phyloP scores from a whole-genome alignment of 768 basidiomycete genomes.

The Chalciporus piperatus region DNA sequence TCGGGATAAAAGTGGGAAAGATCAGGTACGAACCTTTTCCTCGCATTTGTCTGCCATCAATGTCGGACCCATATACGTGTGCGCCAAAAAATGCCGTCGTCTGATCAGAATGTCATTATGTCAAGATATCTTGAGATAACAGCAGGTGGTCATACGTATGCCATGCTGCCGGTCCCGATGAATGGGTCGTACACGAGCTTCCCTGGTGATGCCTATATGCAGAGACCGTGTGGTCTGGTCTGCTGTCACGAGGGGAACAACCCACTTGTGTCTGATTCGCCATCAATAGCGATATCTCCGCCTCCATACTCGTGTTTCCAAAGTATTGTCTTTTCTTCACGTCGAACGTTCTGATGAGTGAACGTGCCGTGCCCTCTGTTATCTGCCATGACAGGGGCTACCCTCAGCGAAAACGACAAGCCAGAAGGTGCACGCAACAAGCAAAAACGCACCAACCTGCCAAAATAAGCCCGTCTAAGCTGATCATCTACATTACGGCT shows the following conservation, averaged over 20 bases:
- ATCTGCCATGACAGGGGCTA: slow-evolving; percentile 35
- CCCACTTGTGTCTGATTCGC: slow-evolving; percentile 88
- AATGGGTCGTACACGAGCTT: slow-evolving; percentile 96
- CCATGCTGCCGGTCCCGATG: slow-evolving; percentile 89
- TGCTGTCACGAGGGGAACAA: neutral
- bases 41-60: slow-evolving; percentile 95
- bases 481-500: slow-evolving; percentile 62
- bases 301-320: slow-evolving; percentile 98
- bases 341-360: slow-evolving; percentile 67
- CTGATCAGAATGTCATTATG: slow-evolving; percentile 36
- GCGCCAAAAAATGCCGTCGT: slow-evolving; percentile 89
- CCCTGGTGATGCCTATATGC: slow-evolving; percentile 72
- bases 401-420: neutral
- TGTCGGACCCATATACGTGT: slow-evolving; percentile 86
- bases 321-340: slow-evolving; percentile 89
- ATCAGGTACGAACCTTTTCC: slow-evolving; percentile 65
- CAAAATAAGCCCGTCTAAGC: slow-evolving; percentile 75
- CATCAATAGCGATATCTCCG: slow-evolving; percentile 94
- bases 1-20: neutral
- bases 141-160: slow-evolving; percentile 51
- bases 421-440: neutral
- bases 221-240: neutral
- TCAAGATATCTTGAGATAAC: neutral
- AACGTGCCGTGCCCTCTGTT: slow-evolving; percentile 63
- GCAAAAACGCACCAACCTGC: slow-evolving; percentile 77